Evolutionary conservation across 352 stramenopile species (phyloP), one percentile per base, ranked within the genome.

Genomic region (Phytophthora sp.): DNA sequence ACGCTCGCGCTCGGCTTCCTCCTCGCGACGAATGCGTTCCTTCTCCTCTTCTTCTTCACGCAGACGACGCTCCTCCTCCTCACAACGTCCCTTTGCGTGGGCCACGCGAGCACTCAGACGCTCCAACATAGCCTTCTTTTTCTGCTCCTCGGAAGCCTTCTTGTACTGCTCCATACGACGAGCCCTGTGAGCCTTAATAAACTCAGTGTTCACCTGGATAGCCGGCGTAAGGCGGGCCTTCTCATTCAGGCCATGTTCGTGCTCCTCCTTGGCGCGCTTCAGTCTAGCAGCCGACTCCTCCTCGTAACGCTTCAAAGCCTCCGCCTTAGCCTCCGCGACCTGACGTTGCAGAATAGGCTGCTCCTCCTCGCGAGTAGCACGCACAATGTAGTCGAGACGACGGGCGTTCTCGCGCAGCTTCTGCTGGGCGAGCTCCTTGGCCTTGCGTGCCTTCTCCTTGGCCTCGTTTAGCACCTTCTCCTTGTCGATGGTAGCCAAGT

Each of bases 341-440:
- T 93, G 86, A 52, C 91, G 76, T 64, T 98, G 89, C 69, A 98
- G 80, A 53, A 98, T 87, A 26, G 92, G 91, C 60, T 97, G 79
- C 65, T 98, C 96, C 62, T 98, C 96, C 58, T 99, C 97, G 53
- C 96, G 91, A n/a, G 98, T 95, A 15, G 97, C 96, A 66, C 96
- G 91, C 23, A 98, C 93, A 57, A 98, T 91, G 77, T 99, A 98
- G 79, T 99, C 96, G 7, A 99, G 79, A 21, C 92, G 86, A 57
- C 97, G 96, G 2, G 94, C 94, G 50, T 88, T 89, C 63, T 98
- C 94, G 26, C 86, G 88, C 7, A 98, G 74, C 76, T 98, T 98
- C 41, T 94, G 83, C 75, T 98, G 96, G 1, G 95, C 94, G 30
- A 98, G 91, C 52, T 99, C 93, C 71, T 98, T 97, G 65, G 98